Evolutionary conservation across 805 yeast species (phyloP).

Genomic region (Kluyveromyces dobzhanskii): DNA sequence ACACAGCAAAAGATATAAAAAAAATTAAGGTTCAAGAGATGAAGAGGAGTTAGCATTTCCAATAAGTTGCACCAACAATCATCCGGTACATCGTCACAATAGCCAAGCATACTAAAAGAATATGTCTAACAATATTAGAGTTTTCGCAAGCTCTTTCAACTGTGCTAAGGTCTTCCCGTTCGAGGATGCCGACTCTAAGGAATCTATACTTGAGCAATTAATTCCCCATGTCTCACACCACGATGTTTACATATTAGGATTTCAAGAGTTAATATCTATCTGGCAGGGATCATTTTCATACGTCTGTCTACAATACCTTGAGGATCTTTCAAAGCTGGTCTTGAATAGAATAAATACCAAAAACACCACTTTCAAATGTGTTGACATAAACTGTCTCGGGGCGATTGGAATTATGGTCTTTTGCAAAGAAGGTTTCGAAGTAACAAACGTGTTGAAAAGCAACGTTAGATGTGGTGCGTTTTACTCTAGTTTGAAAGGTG

Average conservation of each 20-base stretch:
- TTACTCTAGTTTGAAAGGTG: constrained; percentile 68
- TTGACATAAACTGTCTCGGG: constrained; percentile 43
- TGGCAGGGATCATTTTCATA: constrained; percentile 43
- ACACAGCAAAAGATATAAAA: too few relatives aligned
- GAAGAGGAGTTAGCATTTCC: too few relatives aligned
- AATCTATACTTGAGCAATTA: constrained; percentile 26
- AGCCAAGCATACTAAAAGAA: too few relatives aligned
- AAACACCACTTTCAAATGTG: constrained; percentile 32
- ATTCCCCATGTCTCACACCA: constrained; percentile 24
- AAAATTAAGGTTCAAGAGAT: too few relatives aligned
- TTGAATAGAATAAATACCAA: constrained; percentile 28
- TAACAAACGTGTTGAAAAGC: constrained; percentile 26
- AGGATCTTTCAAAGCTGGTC: constrained; percentile 30
- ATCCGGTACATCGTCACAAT: too few relatives aligned
- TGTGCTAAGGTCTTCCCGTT: constrained; percentile 42
- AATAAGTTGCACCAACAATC: too few relatives aligned
- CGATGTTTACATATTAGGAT: constrained; percentile 50
- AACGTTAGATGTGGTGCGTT: constrained; percentile 47
- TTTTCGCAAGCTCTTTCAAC: constrained; percentile 40
- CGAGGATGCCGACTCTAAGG: constrained; percentile 25
- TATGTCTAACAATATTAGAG: not conserved
- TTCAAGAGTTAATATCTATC: constrained; percentile 55
- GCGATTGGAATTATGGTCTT: constrained; percentile 49
- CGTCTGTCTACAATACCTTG: constrained; percentile 31
- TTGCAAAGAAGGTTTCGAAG: constrained; percentile 30